Base-by-base conservation (phyloP, 208 protist species). In the Novymonas esmeraldas region DNA sequence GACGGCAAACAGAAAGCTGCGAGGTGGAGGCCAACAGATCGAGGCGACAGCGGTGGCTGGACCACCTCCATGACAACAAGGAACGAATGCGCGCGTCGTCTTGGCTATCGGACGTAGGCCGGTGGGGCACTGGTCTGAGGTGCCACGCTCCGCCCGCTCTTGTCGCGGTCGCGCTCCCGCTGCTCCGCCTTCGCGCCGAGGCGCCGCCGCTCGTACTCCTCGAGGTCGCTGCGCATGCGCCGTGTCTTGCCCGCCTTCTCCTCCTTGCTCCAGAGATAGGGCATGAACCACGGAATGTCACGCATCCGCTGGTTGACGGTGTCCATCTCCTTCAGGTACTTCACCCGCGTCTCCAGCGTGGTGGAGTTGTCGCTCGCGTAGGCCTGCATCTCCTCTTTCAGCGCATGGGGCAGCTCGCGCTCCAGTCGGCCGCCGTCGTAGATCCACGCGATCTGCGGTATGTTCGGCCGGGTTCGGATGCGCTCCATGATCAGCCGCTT, bases 211-310 rank as follows among this genome's bases (percentile, higher is more conserved):
- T 96, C 87, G 54, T 83, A 84, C 73, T 91, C 89, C 62, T 82
- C 81, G 26, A 94, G 41, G 56, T 96, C 89, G 51, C 76, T 83
- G 55, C 81, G 79, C 86, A 96, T 92, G 7, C 65, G 70, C 26
- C 82, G 84, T 44, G 83, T 82, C 56, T 82, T 65, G n/a, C 16
- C 61, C 0, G 87, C 87, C 73, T 92, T 93, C 45, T 94, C 88
- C 50, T 97, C 92, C 74, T 97, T 97, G 62, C 75, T 89, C 90
- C 92, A 97, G 33, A 97, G 69, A 69, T 97, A 97, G 31, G 92
- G 92, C 92, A 97, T 97, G 70, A 95, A 97, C 90, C 92, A 97
- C 55, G 92, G 92, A 44, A 95, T 90, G 52, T 85, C 74, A 44
- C 89, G 89, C 87, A 97, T 94, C 42, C 88, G 87, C 71, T 94